Evolutionary conservation across 495 filamentous ascomycete genomes (phyloP).

Genomic region (Neurospora sp.): DNA sequence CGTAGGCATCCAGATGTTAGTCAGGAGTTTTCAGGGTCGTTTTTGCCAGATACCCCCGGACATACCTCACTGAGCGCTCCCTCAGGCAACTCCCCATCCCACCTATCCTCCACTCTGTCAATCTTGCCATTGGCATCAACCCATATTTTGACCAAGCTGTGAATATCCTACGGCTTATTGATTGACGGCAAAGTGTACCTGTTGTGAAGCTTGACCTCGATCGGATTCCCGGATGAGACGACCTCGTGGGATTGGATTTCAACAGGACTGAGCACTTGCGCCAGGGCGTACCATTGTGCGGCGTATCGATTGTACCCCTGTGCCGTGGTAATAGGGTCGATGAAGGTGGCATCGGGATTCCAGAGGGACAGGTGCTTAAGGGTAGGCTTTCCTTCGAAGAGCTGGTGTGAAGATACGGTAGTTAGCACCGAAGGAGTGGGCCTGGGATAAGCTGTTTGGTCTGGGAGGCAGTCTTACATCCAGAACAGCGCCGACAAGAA

Average conservation of each 20-base stretch:
- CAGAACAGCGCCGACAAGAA: slow-evolving; percentile 45
- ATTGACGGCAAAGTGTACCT: slow-evolving; percentile 45
- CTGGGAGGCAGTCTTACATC: slow-evolving; percentile 27
- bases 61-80: slow-evolving; percentile 39
- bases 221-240: slow-evolving; percentile 43
- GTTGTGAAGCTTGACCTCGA: slow-evolving; percentile 41
- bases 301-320: slow-evolving; percentile 38
- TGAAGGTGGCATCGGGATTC: slow-evolving; percentile 35
- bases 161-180: slow-evolving; percentile 41
- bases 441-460: not conserved
- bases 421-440: not conserved
- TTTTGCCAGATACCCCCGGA: not conserved
- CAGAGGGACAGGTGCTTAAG: slow-evolving; percentile 47
- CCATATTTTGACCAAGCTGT: slow-evolving; percentile 38
- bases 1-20: not conserved
- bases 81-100: slow-evolving; percentile 45
- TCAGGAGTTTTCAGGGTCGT: not conserved
- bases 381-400: slow-evolving; percentile 48
- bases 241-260: slow-evolving; percentile 40
- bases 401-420: slow-evolving; percentile 15
- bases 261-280: slow-evolving; percentile 19
- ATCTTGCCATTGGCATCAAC: slow-evolving; percentile 37
- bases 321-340: slow-evolving; percentile 43
- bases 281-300: slow-evolving; percentile 40
- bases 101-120: slow-evolving; percentile 44